These are phyloP conservation scores for Avena eriantha DNA, from an alignment of 176 grass and related monocot genomes.

Conservation along the genomic window DNA sequence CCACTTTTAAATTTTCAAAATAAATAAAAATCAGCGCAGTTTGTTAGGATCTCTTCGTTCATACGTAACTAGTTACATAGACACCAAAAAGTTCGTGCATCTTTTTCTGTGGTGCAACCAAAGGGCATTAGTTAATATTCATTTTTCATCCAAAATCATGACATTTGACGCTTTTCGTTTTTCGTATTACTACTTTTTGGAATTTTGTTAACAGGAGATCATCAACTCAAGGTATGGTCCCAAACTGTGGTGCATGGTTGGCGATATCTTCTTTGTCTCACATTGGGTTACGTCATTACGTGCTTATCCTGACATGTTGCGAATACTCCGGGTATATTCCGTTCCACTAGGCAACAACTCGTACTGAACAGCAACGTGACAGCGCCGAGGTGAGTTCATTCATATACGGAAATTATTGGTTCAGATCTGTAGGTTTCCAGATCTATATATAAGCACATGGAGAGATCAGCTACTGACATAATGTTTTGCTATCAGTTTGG, in stretches of 20 bases:
- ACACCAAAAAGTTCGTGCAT: too few species aligned
- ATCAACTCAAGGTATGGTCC: not conserved
- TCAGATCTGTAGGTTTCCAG: slow-evolving; percentile 32
- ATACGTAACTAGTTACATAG: too few species aligned
- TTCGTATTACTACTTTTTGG: too few species aligned
- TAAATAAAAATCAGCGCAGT: too few species aligned
- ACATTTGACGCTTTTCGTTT: too few species aligned
- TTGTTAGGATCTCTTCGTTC: too few species aligned
- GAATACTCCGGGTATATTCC: not conserved
- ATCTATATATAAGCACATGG: slow-evolving; percentile 48
- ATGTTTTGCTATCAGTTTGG: not conserved
- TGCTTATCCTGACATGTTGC: not conserved
- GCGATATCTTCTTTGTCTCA: not conserved
- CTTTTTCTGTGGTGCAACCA: too few species aligned
- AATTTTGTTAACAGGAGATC: too few species aligned
- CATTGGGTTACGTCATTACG: not conserved
- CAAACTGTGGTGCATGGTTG: not conserved
- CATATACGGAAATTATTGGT: not conserved
- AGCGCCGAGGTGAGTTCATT: not conserved
- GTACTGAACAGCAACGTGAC: not conserved
- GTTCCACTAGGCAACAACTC: not conserved
- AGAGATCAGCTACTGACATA: slow-evolving; percentile 29
- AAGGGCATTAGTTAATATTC: too few species aligned
- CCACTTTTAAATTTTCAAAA: too few species aligned
- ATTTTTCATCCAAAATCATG: too few species aligned